These are phyloP conservation scores for Xylaria longipes DNA, from an alignment of 495 filamentous ascomycete species.

Conservation along the genomic window DNA sequence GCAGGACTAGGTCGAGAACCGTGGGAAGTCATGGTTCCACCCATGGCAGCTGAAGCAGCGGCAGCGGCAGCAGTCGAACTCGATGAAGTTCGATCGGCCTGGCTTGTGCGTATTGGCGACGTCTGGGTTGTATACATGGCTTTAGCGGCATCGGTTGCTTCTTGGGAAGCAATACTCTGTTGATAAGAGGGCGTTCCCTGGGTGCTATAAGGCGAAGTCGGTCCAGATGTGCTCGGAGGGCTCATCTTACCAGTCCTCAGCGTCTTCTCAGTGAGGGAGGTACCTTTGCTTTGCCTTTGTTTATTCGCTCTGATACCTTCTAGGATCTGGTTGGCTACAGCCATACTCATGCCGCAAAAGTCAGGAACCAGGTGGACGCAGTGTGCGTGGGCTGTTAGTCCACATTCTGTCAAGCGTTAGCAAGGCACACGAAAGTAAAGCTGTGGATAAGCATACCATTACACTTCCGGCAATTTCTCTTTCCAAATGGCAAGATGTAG, in stretches of 20 bases:
- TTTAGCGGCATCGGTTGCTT: conserved; percentile 59
- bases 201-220: conserved; percentile 36
- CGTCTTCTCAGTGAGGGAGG: conserved; percentile 68
- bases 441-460: conserved; percentile 63
- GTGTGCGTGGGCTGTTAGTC: conserved; percentile 85
- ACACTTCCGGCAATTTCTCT: conserved; percentile 92
- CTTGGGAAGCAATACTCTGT: conserved; percentile 47
- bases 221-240: conserved; percentile 42
- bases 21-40: conserved; percentile 42
- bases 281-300: conserved; percentile 55
- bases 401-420: conserved; percentile 72
- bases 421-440: conserved; percentile 10
- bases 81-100: conserved; percentile 50
- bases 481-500: conserved; percentile 95
- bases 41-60: conserved; percentile 54
- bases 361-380: conserved; percentile 97
- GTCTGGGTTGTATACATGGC: conserved; percentile 59
- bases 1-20: conserved; percentile 36
- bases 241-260: conserved; percentile 62
- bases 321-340: conserved; percentile 91
- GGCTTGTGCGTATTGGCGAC: conserved; percentile 47
- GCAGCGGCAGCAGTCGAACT: conserved; percentile 51
- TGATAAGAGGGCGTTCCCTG: conserved; percentile 42
- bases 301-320: conserved; percentile 68
- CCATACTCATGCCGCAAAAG: conserved; percentile 99